Base-by-base conservation (phyloP, 305 asterid species). In the Stenogyne calaminthoides region DNA sequence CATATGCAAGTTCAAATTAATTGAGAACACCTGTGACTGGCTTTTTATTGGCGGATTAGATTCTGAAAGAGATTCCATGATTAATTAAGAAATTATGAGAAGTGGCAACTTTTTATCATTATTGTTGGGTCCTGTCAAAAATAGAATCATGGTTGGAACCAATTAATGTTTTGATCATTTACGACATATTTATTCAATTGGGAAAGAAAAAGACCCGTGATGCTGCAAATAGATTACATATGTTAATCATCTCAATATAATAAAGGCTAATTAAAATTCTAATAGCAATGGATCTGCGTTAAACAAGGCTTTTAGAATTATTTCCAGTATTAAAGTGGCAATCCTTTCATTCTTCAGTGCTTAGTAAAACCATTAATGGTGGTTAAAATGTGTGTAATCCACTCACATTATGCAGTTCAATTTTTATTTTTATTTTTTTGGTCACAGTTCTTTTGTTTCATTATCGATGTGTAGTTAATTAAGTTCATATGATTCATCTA, bases 31-130 rank as follows among this genome's bases (percentile, higher is more conserved):
- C 7, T n/a, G 19, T 54, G 60, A 55, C 60, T 20, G 32, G 1
- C 34, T 55, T 55, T 55, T 55, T 55, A 20, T 55, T 20, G 60
- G 60, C 7, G 34, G 34, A 20, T 55, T 55, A 55, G 60, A 55
- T 55, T 55, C 60, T 34, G 5, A 55, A 55, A 55, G 60, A 55
- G 60, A 55, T 55, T 55, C 60, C 32, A 55, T 19, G 34, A 55
- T 55, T 18, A 18, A 9, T 54, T 16, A 7, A 54, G 29, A 16
- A 54, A 54, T 52, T 15, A 49, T 44, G 0, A 12, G 5, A 44
- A 44, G 54, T 46, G 54, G 8, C 7, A 11, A 42, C 54, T 2
- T 14, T 14, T 16, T 2, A 14, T 46, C 54, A 12, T 44, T 44
- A 12, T 42, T 16, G 51, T 32, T 32, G 36, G 36, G 36, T 32